These are phyloP conservation scores for Ceratocystiopsis minuta DNA, from an alignment of 2,329 filamentous ascomycete species.

Conservation along the genomic window DNA sequence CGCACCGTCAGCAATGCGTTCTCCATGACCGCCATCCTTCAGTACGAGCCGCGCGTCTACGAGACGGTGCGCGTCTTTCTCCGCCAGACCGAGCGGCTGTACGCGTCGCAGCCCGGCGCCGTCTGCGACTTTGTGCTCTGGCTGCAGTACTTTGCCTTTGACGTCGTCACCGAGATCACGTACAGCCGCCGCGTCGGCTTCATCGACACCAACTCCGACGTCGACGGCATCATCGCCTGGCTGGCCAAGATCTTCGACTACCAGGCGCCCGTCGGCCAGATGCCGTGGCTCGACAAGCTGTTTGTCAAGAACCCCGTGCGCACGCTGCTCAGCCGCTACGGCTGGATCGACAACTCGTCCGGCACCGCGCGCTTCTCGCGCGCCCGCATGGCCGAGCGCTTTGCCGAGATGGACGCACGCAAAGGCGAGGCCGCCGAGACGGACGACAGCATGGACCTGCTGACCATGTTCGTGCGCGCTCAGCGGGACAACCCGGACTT, in stretches of 20 bases:
- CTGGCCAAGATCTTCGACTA: conserved; percentile 12
- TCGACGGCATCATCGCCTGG: conserved; percentile 22
- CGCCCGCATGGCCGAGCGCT: conserved; percentile 6
- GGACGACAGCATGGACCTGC: conserved; percentile 10
- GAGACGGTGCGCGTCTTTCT: conserved; percentile 25
- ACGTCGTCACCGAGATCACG: conserved; percentile 32
- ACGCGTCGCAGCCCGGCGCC: conserved; percentile 19
- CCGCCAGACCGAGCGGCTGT: conserved; percentile 17
- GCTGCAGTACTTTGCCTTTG: conserved; percentile 31
- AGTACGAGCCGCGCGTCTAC: conserved; percentile 31
- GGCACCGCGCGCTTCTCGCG: conserved; percentile 12
- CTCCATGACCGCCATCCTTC: conserved; percentile 24
- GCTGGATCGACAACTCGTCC: conserved; percentile 20
- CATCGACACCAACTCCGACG: conserved; percentile 24
- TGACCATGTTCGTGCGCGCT: conserved; percentile 10
- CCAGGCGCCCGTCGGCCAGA: conserved; percentile 15
- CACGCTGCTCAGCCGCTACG: conserved; percentile 17
- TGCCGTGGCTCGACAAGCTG: conserved; percentile 8
- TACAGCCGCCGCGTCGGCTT: conserved; percentile 30
- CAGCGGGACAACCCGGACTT: no score
- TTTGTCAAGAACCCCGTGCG: conserved; percentile 11
- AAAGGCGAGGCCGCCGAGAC: no score
- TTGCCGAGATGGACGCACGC: not conserved
- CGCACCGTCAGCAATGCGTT: conserved; percentile 7
- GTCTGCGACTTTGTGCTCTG: conserved; percentile 23